These are phyloP conservation scores for Psidium friedrichsthalianum DNA, from an alignment of 345 rosid species.

Conservation along the genomic window DNA sequence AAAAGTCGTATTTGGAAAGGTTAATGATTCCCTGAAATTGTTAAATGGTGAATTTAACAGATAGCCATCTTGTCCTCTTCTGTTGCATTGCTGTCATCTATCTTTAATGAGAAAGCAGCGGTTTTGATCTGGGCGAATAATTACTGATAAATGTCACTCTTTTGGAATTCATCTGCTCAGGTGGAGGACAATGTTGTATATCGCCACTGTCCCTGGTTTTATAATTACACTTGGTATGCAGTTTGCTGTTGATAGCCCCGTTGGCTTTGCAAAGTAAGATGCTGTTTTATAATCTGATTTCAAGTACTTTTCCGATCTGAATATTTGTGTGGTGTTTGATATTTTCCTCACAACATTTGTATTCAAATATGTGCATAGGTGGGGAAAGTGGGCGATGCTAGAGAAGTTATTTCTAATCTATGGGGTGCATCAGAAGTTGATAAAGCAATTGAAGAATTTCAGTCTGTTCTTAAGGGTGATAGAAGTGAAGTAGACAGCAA, in stretches of 20 bases:
- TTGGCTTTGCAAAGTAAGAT: slow-evolving; percentile 69
- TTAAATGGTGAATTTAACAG: neutral
- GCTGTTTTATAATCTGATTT: neutral
- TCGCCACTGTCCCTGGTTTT: slow-evolving; percentile 53
- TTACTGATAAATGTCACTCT: neutral
- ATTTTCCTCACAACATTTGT: slow-evolving; percentile 1
- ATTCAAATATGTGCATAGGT: slow-evolving; percentile 19
- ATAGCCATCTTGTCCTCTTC: neutral
- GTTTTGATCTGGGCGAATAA: neutral
- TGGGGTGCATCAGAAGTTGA: slow-evolving; percentile 65
- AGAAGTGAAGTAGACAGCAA: slow-evolving; percentile 38
- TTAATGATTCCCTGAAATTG: neutral
- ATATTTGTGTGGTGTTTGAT: neutral
- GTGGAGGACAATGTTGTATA: slow-evolving; percentile 71
- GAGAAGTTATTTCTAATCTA: slow-evolving; percentile 33
- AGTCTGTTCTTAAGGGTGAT: slow-evolving; percentile 39
- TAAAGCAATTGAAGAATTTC: slow-evolving; percentile 46
- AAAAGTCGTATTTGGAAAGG: neutral
- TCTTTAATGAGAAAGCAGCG: neutral
- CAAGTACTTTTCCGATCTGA: neutral
- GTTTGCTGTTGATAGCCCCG: slow-evolving; percentile 75
- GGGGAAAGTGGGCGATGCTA: slow-evolving; percentile 51
- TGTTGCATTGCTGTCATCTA: neutral
- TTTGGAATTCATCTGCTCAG: slow-evolving; percentile 17
- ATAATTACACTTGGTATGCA: slow-evolving; percentile 59